A percentile compares a stretch with the other conserved stretches of the same genome.
Conservation (phyloP, 495 filamentous ascomycete genomes). For the Sporormia fimetaria region DNA sequence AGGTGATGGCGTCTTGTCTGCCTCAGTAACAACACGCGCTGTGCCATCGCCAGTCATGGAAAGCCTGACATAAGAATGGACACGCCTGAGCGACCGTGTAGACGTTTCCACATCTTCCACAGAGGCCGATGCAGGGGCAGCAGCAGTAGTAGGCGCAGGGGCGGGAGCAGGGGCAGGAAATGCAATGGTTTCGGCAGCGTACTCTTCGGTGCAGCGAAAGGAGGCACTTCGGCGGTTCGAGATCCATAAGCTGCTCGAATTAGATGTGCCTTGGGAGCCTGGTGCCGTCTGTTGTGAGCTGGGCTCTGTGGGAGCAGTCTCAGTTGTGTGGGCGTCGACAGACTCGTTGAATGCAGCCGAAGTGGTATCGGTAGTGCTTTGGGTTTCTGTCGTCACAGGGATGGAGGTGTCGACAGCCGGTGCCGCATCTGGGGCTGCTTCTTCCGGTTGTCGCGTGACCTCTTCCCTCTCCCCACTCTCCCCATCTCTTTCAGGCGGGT, state of each 20-base stretch:
- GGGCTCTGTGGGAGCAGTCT: conserved; percentile 18
- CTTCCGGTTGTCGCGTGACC: not conserved
- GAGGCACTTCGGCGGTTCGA: conserved; percentile 35
- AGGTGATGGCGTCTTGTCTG: conserved; percentile 57
- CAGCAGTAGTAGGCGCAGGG: not conserved
- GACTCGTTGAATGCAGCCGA: conserved; percentile 10
- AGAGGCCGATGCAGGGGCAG: not conserved
- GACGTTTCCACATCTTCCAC: no score
- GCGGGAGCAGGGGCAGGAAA: conserved; percentile 1
- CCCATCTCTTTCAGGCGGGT: conserved; percentile 3
- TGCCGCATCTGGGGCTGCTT: not conserved
- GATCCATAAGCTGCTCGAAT: conserved; percentile 31
- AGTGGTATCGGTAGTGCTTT: conserved; percentile 4
- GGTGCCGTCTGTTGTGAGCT: conserved; percentile 18
- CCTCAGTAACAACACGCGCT: conserved; percentile 61
- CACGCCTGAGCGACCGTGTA: conserved; percentile 26
- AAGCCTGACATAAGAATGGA: conserved; percentile 46
- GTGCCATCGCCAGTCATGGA: conserved; percentile 74
- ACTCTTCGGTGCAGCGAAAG: conserved; percentile 23
- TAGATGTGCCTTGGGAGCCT: conserved; percentile 19
- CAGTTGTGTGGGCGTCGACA: conserved; percentile 15
- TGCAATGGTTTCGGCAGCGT: conserved; percentile 1
- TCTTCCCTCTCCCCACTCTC: not conserved
- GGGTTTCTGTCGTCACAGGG: conserved; percentile 5
- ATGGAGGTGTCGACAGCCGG: not conserved